Evolutionary conservation across 768 basidiomycete genomes (phyloP).

Genomic region (Russula lepida): DNA sequence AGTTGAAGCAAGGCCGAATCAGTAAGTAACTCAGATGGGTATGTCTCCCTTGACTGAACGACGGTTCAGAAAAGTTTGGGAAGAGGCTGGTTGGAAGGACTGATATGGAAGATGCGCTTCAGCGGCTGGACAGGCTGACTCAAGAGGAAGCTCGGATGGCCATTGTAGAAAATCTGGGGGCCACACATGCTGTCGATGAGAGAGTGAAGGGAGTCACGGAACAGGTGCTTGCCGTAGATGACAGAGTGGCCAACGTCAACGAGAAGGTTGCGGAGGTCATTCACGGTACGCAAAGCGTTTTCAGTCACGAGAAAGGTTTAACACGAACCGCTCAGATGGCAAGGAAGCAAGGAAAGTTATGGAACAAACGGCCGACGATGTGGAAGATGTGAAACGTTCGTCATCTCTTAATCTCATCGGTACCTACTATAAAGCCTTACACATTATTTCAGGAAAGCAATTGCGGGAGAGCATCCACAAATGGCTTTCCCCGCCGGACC

Average conservation of each 20-base stretch:
- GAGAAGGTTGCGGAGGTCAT: not conserved
- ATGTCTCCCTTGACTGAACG: not conserved
- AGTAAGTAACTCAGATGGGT: not conserved
- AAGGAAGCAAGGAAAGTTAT: not conserved
- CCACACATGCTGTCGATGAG: not conserved
- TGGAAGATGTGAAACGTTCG: not conserved
- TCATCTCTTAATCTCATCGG: not conserved
- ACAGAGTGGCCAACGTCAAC: not conserved
- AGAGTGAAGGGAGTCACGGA: not conserved
- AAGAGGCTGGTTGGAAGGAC: not conserved
- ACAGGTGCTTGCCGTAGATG: not conserved
- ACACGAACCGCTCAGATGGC: not conserved
- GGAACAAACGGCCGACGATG: not conserved
- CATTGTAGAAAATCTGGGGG: not conserved
- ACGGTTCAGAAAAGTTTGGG: not conserved
- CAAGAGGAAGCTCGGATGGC: not conserved
- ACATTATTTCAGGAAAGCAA: not conserved
- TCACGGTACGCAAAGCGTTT: not conserved
- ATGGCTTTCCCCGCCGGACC: not conserved
- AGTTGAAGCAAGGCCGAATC: not conserved
- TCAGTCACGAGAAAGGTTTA: not conserved
- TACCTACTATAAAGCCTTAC: not conserved
- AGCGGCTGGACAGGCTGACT: not conserved
- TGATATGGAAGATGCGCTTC: not conserved
- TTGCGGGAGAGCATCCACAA: not conserved